A percentile compares a stretch with the other conserved stretches of the same genome.
These are phyloP conservation scores for Solanum tacnaense DNA, from an alignment of 257 asterid genomes.

Conservation along the genomic window DNA sequence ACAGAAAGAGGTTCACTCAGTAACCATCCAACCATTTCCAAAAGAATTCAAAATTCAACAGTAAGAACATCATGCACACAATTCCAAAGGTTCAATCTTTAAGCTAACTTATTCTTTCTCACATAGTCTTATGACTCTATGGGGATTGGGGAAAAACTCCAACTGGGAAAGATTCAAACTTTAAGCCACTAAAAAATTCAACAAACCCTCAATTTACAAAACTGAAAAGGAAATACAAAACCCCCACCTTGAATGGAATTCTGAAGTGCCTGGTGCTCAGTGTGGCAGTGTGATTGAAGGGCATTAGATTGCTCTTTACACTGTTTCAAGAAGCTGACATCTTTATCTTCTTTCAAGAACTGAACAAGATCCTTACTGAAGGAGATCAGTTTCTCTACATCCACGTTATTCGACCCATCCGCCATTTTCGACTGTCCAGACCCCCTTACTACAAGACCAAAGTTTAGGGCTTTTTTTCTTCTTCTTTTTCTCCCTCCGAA, in stretches of 20 bases:
- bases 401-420: constrained; percentile 19
- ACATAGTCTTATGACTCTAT: not conserved
- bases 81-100: not conserved
- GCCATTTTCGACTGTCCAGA: constrained; percentile 7
- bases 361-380: constrained; percentile 40
- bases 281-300: constrained; percentile 40
- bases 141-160: not conserved
- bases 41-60: not conserved
- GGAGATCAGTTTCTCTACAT: constrained; percentile 36
- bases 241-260: constrained; percentile 33
- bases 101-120: not conserved
- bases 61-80: not conserved
- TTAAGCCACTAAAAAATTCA: not conserved
- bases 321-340: constrained; percentile 29
- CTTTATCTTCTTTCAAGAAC: constrained; percentile 41
- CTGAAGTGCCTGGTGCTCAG: constrained; percentile 26
- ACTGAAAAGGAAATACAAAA: not conserved
- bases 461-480: not conserved
- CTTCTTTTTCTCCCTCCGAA: not conserved
- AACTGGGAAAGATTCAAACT: not conserved
- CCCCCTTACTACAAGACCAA: not conserved
- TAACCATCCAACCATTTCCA: not conserved
- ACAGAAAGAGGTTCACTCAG: not conserved
- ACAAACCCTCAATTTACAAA: not conserved
- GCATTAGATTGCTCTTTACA: constrained; percentile 30